Evolutionary conservation across 2,329 filamentous ascomycete species (phyloP), one percentile per base, ranked within the genome.

Genomic region (Aspergillus quadrilineatus): DNA sequence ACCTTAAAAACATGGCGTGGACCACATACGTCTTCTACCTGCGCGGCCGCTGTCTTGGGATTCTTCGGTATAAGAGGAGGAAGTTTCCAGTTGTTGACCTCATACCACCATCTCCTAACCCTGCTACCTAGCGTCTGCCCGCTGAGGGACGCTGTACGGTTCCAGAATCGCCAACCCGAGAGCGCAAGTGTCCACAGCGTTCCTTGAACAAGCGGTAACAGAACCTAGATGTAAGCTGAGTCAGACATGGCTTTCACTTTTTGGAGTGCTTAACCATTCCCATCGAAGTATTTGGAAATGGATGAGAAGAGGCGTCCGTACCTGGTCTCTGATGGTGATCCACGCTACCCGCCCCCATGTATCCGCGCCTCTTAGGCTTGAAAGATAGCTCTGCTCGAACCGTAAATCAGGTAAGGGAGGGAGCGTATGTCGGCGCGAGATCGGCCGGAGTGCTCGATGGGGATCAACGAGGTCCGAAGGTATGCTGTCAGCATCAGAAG

Each of bases 361-460:
- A 63, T 94, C 85, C 36, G 92, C 91, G 55, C 85, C 81, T 62
- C 88, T 84, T 65, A 99, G 89, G 76, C 92, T 96, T 66, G 89
- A 88, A 54, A 99, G 83, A 74, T 99, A 99, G 80, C 92, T 97
- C 82, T 99, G 94, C 78, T 99, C 94, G 76, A 97, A 97, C 43
- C 94, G 85, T 63, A 99, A 79, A 77, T 99, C 94, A 4, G 86
- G 86, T 46, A 89, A 72, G 3, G 85, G 85, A 46, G 92, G 92
- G 69, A 97, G 83, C n/a, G 69, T 71, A 32, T 72, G 67, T 12
- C 73, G 71, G 14, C 76, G 72, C 10, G 70, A 63, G 4, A 70
- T 56, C 3, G 73, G 71, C 32, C 67, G 70, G 50, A 77, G 65
- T 32, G 70, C 69, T 6, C 67, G 70, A 44, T 62, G 68, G 12